A percentile compares a stretch with the other conserved stretches of the same genome.
Conservation (phyloP, 2,329 filamentous ascomycete genomes). For the Fusarium sp. region DNA sequence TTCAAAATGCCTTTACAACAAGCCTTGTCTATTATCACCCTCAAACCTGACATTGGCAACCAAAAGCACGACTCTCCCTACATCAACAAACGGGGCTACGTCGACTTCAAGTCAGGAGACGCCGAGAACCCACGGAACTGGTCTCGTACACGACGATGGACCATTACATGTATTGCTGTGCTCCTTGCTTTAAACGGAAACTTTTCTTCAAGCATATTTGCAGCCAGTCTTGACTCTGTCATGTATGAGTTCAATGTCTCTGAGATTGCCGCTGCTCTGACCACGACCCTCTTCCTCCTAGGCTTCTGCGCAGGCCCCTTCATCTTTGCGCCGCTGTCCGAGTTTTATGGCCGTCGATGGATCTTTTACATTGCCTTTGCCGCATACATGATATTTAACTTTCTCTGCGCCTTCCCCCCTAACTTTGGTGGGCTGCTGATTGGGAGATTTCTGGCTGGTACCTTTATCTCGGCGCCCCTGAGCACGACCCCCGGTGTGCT, state of each 20-base stretch:
- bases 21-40: constrained; percentile 2
- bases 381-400: constrained; percentile 62
- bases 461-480: constrained; percentile 63
- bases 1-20: background rate
- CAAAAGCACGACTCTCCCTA: constrained; percentile 47
- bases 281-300: constrained; percentile 66
- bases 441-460: constrained; percentile 67
- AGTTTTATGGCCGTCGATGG: constrained; percentile 67
- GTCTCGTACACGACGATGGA: constrained; percentile 53
- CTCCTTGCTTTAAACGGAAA: constrained; percentile 67
- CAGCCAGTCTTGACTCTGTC: constrained; percentile 49
- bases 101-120: constrained; percentile 64
- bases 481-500: constrained; percentile 64
- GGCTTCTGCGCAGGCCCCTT: constrained; percentile 70
- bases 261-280: constrained; percentile 58
- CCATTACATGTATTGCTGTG: constrained; percentile 56
- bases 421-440: constrained; percentile 65
- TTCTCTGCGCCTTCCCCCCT: constrained; percentile 65
- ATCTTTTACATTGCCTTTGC: constrained; percentile 64
- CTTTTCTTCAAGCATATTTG: constrained; percentile 56
- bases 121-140: constrained; percentile 64
- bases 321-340: constrained; percentile 67
- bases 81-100: constrained; percentile 61
- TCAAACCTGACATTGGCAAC: constrained; percentile 7
- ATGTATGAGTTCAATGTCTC: constrained; percentile 58